Conservation (phyloP, 2,329 filamentous ascomycete genomes). For the Colletotrichum sp. region DNA sequence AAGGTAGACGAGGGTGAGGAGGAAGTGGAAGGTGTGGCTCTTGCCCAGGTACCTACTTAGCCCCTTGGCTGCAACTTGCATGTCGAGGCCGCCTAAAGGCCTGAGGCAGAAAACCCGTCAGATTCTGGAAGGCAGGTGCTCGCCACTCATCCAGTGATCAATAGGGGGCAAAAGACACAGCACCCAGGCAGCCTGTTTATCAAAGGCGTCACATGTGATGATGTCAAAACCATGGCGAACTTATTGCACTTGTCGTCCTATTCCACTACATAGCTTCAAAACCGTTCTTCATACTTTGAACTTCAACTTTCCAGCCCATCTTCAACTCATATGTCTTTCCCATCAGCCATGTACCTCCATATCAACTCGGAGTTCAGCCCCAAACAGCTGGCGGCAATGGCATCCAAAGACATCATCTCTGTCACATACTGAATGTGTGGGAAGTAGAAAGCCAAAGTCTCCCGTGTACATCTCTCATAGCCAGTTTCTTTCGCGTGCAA, state of each 20-base stretch:
- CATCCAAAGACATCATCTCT: background rate
- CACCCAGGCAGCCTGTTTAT: background rate
- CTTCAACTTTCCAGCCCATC: background rate
- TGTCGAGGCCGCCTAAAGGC: background rate
- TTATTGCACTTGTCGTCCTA: background rate
- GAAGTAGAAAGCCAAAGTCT: background rate
- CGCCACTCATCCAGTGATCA: background rate
- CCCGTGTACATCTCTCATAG: accelerated
- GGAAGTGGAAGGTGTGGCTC: background rate
- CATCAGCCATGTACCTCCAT: background rate
- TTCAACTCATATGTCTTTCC: background rate
- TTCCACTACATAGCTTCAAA: background rate
- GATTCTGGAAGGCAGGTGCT: background rate
- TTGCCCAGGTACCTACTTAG: background rate
- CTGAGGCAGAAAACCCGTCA: background rate
- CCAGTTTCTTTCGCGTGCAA: background rate
- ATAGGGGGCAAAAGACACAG: background rate
- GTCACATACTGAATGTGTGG: background rate
- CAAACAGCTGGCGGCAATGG: background rate
- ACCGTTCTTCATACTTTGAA: background rate
- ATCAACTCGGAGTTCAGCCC: background rate
- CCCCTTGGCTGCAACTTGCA: background rate
- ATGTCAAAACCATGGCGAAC: background rate
- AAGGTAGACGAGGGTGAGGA: background rate
- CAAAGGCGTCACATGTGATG: background rate